Conservation (phyloP, 257 asterid genomes). For the Dorcoceras hygrometricum region DNA sequence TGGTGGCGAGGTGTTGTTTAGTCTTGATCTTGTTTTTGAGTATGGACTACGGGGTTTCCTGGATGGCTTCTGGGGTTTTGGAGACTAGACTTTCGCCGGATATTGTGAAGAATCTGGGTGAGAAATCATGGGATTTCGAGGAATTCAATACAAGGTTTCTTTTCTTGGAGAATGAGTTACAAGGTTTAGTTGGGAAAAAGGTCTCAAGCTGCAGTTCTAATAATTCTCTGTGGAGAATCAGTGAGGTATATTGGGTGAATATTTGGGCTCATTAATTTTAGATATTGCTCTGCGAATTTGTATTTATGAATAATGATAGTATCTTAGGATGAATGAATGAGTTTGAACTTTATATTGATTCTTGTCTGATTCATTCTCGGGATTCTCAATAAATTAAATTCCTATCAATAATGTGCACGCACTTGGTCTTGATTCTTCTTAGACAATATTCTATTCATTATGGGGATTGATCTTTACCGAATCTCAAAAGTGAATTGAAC, state of each 20-base stretch:
- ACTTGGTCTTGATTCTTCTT: background rate
- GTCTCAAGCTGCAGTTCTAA: conserved; percentile 40
- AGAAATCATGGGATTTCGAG: conserved; percentile 36
- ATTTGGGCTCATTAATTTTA: background rate
- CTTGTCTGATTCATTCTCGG: background rate
- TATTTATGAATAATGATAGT: background rate
- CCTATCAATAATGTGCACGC: no score
- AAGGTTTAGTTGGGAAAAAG: conserved; percentile 28
- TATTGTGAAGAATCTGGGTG: conserved; percentile 46
- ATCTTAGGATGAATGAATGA: background rate
- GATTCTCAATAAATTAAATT: no score
- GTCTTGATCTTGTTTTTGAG: conserved; percentile 36
- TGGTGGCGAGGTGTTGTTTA: conserved; percentile 35
- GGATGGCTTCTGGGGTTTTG: conserved; percentile 43
- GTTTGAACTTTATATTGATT: background rate
- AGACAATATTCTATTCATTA: background rate
- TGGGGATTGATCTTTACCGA: conserved; percentile 8
- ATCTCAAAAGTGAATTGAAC: conserved; percentile 4
- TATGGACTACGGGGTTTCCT: conserved; percentile 48
- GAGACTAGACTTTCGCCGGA: conserved; percentile 36
- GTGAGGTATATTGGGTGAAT: conserved; percentile 40
- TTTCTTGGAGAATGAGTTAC: conserved; percentile 56
- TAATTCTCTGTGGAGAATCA: conserved; percentile 60
- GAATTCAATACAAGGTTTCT: conserved; percentile 38
- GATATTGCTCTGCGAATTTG: background rate